Conservation (phyloP, 495 filamentous ascomycete species). For the Hyaloscypha bicolor region DNA sequence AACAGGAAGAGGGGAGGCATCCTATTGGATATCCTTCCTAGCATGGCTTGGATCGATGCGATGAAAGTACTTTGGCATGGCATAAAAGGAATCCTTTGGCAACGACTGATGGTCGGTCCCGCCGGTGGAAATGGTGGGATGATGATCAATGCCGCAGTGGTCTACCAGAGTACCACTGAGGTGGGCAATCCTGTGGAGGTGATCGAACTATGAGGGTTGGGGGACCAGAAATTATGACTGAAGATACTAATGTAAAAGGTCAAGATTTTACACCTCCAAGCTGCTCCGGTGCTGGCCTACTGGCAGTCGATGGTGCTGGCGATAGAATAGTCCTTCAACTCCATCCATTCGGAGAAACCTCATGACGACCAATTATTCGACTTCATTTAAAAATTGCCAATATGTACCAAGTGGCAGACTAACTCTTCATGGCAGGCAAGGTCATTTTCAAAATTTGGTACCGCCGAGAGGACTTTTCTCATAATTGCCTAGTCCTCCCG, state of each 20-base stretch:
- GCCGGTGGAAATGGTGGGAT: slow-evolving; percentile 62
- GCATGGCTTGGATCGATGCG: slow-evolving; percentile 62
- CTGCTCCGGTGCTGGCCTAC: too few relatives aligned
- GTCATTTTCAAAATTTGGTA: background rate
- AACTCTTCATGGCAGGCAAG: background rate
- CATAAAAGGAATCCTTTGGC: slow-evolving; percentile 67
- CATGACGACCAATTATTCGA: too few relatives aligned
- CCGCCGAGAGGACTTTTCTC: background rate
- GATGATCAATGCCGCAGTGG: slow-evolving; percentile 79
- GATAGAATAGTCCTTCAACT: too few relatives aligned
- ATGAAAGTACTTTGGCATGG: slow-evolving; percentile 64
- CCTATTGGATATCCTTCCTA: slow-evolving; percentile 50
- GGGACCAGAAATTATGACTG: background rate
- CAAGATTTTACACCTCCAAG: background rate
- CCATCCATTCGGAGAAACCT: too few relatives aligned
- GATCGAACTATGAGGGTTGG: slow-evolving; percentile 42
- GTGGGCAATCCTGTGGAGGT: slow-evolving; percentile 66
- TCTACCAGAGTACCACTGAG: slow-evolving; percentile 66
- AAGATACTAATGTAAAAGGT: background rate
- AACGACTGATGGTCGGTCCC: slow-evolving; percentile 61
- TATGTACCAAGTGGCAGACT: background rate
- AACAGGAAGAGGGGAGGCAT: slow-evolving; percentile 44
- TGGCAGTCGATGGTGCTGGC: too few relatives aligned
- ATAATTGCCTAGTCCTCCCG: background rate
- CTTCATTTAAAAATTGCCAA: too few relatives aligned